Conservation (phyloP, 202 grass and related monocot genomes). For the Musa balbisiana region DNA sequence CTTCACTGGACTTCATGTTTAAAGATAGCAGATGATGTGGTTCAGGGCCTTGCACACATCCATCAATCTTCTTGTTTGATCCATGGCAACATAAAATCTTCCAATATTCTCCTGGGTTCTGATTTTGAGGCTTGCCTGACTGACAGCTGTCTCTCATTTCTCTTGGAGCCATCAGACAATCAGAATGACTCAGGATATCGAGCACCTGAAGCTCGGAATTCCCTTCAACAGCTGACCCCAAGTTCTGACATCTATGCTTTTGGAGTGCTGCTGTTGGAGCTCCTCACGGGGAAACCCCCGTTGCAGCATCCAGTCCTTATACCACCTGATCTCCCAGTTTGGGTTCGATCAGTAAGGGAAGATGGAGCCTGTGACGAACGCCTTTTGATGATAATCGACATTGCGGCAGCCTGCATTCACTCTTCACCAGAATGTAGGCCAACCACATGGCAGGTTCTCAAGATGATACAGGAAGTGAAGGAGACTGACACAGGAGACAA, state of each 20-base stretch:
- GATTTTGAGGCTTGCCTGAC: slow-evolving; percentile 93
- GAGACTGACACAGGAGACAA: slow-evolving; percentile 41
- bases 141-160: slow-evolving; percentile 82
- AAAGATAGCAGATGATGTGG: slow-evolving; percentile 92
- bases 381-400: slow-evolving; percentile 67
- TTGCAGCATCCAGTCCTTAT: slow-evolving; percentile 56
- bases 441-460: slow-evolving; percentile 86
- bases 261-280: slow-evolving; percentile 72
- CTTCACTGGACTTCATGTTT: slow-evolving; percentile 98
- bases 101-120: slow-evolving; percentile 79
- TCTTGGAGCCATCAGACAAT: slow-evolving; percentile 62
- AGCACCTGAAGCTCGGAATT: slow-evolving; percentile 75
- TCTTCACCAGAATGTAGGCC: slow-evolving; percentile 67
- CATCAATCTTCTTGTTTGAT: slow-evolving; percentile 89
- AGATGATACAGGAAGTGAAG: slow-evolving; percentile 99
- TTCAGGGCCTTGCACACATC: slow-evolving; percentile 86
- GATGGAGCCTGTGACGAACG: slow-evolving; percentile 57
- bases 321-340: slow-evolving; percentile 53
- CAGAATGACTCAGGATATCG: slow-evolving; percentile 56
- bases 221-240: slow-evolving; percentile 63
- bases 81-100: slow-evolving; percentile 83
- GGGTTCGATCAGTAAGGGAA: slow-evolving; percentile 57
- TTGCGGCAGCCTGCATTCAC: slow-evolving; percentile 52
- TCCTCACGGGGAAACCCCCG: slow-evolving; percentile 68
- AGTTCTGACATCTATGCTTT: slow-evolving; percentile 96